Conservation (phyloP, 176 grass and related monocot genomes). For the Ensete ventricosum region DNA sequence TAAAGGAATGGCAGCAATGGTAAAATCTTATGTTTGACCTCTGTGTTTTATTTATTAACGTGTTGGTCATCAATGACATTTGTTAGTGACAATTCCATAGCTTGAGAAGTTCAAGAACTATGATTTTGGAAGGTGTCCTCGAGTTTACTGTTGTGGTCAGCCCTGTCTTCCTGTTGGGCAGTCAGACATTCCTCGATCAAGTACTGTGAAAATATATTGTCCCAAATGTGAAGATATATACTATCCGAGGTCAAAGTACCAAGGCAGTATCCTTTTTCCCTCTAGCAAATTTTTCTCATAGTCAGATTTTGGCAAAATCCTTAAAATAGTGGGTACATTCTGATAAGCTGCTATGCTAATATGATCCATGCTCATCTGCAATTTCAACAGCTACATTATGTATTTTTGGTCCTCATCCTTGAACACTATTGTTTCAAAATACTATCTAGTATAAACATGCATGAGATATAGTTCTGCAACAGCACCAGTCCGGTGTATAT, state of each 20-base stretch:
- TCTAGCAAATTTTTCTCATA: constrained; percentile 6
- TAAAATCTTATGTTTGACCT: constrained; percentile 10
- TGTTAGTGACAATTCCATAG: constrained; percentile 23
- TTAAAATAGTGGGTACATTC: neutral
- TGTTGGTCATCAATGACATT: neutral
- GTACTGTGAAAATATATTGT: constrained; percentile 74
- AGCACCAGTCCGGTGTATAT: no score
- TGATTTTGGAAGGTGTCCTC: constrained; percentile 69
- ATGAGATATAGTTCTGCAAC: no score
- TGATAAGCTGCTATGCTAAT: neutral
- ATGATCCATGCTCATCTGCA: no score
- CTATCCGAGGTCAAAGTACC: constrained; percentile 75
- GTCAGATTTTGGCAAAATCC: neutral
- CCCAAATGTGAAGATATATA: constrained; percentile 78
- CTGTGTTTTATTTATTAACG: neutral
- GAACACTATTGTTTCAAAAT: no score
- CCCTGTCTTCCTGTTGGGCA: constrained; percentile 73
- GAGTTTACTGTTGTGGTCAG: constrained; percentile 51
- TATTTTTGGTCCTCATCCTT: no score
- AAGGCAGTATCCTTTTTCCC: constrained; percentile 76
- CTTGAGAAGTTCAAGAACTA: constrained; percentile 76
- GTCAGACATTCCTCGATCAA: constrained; percentile 65
- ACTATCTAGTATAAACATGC: neutral
- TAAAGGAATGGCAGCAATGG: constrained; percentile 70
- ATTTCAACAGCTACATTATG: no score